These are phyloP conservation scores for Ogataea philodendri DNA, from an alignment of 805 yeast species.

Conservation along the genomic window DNA sequence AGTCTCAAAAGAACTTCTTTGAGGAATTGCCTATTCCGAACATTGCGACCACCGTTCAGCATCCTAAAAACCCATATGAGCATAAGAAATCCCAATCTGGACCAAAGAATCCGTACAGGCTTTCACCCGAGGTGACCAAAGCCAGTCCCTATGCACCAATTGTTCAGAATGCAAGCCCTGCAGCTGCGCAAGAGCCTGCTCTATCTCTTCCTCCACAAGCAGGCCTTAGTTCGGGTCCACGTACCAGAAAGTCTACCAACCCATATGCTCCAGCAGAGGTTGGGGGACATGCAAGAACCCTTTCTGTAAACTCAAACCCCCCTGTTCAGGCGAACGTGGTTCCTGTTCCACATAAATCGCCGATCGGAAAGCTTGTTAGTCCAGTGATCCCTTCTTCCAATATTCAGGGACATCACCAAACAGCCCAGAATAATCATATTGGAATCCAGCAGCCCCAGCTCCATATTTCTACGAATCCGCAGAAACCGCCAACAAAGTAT, in stretches of 20 bases:
- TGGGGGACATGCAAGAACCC: slow-evolving; percentile 32
- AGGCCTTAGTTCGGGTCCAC: neutral
- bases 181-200: neutral
- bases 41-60: slow-evolving; percentile 11
- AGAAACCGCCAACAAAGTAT: slow-evolving; percentile 17
- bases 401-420: neutral
- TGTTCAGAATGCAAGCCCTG: neutral
- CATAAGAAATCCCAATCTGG: slow-evolving; percentile 8
- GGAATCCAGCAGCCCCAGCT: slow-evolving; percentile 4
- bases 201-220: slow-evolving; percentile 3
- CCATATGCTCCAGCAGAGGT: slow-evolving; percentile 34
- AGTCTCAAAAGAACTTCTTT: slow-evolving; percentile 45
- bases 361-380: slow-evolving; percentile 18
- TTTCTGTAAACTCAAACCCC: slow-evolving; percentile 22
- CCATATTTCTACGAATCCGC: slow-evolving; percentile 2
- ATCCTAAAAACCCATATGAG: slow-evolving; percentile 28
- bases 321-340: slow-evolving; percentile 29
- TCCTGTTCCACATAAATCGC: slow-evolving; percentile 30
- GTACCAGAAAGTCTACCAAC: slow-evolving; percentile 21
- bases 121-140: neutral
- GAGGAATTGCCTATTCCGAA: slow-evolving; percentile 52
- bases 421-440: neutral
- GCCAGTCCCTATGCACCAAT: slow-evolving; percentile 4
- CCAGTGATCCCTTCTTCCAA: slow-evolving; percentile 10
- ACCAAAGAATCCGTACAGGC: slow-evolving; percentile 6